These are phyloP conservation scores for Coemansia sp. DNA, from an alignment of 192 early-diverging fungal species.

Conservation along the genomic window DNA sequence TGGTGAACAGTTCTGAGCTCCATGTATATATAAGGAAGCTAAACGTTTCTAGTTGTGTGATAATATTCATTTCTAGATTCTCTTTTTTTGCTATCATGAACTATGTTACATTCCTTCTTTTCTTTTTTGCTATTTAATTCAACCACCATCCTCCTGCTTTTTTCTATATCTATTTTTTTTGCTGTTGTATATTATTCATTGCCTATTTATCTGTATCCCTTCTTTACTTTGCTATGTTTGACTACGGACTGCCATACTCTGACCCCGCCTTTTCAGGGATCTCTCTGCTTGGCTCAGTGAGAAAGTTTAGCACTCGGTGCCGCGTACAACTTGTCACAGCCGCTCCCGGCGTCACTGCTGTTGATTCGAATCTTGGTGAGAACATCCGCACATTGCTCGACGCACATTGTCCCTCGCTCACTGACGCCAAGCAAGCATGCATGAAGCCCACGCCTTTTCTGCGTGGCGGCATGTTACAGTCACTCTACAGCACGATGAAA, in stretches of 20 bases:
- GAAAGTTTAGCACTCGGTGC: not conserved
- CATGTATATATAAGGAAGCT: not conserved
- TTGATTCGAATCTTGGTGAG: not conserved
- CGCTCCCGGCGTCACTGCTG: not conserved
- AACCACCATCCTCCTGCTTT: not conserved
- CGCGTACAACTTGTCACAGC: not conserved
- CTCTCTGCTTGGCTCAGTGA: constrained; percentile 1
- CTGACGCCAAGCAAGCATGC: constrained; percentile 37
- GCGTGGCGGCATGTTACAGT: constrained; percentile 78
- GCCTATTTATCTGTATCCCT: not conserved
- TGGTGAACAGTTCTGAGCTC: not conserved
- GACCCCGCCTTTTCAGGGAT: constrained; percentile 8
- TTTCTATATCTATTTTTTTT: not conserved
- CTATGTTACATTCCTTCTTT: not conserved
- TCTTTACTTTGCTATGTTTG: not conserved
- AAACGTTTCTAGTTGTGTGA: not conserved
- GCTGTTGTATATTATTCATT: not conserved
- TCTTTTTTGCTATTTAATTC: not conserved
- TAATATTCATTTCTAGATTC: not conserved
- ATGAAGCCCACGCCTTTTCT: constrained; percentile 78
- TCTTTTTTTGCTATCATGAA: not conserved
- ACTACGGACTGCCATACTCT: not conserved
- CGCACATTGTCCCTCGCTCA: constrained; percentile 57
- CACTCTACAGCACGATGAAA: constrained; percentile 46
- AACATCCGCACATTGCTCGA: constrained; percentile 12